Percentiles rank a stretch among this genome's conserved stretches.
These are phyloP conservation scores for Gliomastix tumulicola DNA, from an alignment of 2,329 filamentous ascomycete species.

Conservation along the genomic window DNA sequence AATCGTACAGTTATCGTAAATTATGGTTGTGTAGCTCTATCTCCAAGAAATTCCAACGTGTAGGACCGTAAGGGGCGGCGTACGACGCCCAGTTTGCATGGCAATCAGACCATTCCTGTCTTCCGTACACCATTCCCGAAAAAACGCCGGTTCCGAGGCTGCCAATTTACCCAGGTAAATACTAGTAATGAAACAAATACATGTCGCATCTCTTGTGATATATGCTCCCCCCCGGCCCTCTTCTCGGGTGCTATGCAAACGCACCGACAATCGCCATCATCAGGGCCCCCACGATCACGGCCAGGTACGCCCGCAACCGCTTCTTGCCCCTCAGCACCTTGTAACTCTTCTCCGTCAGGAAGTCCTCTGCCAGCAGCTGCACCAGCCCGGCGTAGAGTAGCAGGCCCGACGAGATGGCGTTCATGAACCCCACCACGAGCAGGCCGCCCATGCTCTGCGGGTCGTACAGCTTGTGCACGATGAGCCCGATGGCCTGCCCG, in stretches of 20 bases:
- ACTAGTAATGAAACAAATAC: too few relatives aligned
- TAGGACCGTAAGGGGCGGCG: too few relatives aligned
- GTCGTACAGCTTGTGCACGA: conserved; percentile 74
- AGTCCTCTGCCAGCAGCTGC: conserved; percentile 80
- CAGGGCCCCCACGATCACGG: conserved; percentile 56
- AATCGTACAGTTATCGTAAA: too few relatives aligned
- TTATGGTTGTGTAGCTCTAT: too few relatives aligned
- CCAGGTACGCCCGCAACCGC: conserved; percentile 54
- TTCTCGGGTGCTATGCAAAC: conserved; percentile 49
- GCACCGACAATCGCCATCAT: conserved; percentile 68
- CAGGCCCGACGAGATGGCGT: conserved; percentile 75
- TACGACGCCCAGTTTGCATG: too few relatives aligned
- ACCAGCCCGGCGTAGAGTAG: conserved; percentile 78
- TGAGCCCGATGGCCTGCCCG: conserved; percentile 74
- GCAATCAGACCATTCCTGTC: too few relatives aligned
- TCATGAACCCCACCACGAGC: conserved; percentile 80
- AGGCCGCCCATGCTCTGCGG: conserved; percentile 69
- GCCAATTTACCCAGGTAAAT: too few relatives aligned
- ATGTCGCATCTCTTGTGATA: too few relatives aligned
- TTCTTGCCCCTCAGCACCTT: conserved; percentile 53
- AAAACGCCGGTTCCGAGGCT: too few relatives aligned
- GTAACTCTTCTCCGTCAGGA: conserved; percentile 70
- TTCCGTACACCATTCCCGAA: too few relatives aligned
- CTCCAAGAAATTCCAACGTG: too few relatives aligned
- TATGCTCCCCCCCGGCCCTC: background rate